Evolutionary conservation across 208 protist species (phyloP).

Genomic region (Trypanosoma boissoni): DNA sequence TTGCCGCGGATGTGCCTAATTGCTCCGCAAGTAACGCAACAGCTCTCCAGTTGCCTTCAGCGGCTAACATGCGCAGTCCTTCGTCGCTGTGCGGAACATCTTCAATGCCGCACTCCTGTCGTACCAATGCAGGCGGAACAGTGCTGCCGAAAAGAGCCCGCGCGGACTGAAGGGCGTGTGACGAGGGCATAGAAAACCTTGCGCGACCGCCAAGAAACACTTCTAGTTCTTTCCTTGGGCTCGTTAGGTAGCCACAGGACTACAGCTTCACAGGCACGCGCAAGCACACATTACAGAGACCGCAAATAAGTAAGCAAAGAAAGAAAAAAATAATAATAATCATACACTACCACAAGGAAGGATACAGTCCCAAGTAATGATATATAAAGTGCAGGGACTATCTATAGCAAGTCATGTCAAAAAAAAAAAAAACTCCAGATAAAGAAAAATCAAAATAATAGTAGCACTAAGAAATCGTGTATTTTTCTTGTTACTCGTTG

Average conservation of each 20-base stretch:
- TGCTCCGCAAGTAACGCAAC: slow-evolving; percentile 52
- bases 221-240: too few species aligned
- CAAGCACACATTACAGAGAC: too few species aligned
- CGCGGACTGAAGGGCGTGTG: slow-evolving; percentile 3
- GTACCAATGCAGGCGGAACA: neutral
- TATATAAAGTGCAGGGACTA: too few species aligned
- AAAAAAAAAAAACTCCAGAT: neutral
- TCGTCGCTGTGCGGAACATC: slow-evolving; percentile 53
- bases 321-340: too few species aligned
- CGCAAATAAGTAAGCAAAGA: too few species aligned
- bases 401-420: neutral
- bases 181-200: slow-evolving; percentile 11
- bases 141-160: slow-evolving; percentile 17
- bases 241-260: too few species aligned
- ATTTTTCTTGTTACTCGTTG: neutral
- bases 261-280: too few species aligned
- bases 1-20: slow-evolving; percentile 43
- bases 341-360: too few species aligned
- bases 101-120: slow-evolving; percentile 6
- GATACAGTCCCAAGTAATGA: too few species aligned
- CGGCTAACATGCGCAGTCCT: slow-evolving; percentile 49
- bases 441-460: slow-evolving; percentile 2
- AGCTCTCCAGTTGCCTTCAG: slow-evolving; percentile 69
- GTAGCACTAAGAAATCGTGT: neutral
- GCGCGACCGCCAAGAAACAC: too few species aligned